Evolutionary conservation across 2,329 filamentous ascomycete species (phyloP), one percentile per base, ranked within the genome.

Genomic region (Neofusicoccum laricinum): DNA sequence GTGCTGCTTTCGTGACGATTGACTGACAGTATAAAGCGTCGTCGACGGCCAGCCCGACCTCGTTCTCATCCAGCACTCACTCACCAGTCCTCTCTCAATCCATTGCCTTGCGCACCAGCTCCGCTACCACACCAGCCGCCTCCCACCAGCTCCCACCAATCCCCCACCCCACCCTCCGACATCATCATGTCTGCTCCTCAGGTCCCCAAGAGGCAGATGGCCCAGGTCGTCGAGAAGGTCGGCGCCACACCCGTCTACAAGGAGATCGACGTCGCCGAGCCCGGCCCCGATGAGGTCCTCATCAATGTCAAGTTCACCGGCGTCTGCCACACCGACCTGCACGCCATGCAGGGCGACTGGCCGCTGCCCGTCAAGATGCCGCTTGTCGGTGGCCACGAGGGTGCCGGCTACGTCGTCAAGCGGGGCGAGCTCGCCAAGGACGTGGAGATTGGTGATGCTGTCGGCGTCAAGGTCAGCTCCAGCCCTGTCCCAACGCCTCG

Each of bases 231-330:
- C 71, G 91, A 96, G 79, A 86, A 92, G 84, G 88, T 85, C 64
- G 92, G 91, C 70, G 89, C 88, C 64, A 79, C 86, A 69, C 81
- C 87, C 71, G 78, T 86, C 66, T 92, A 90, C 85, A 93, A 92
- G 82, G 85, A 89, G 80, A 94, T 97, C 72, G 89, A 91, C 69
- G 92, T 96, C 59, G 84, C 84, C 67, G 86, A 88, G 77, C 93
- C 93, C 43, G 92, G 89, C 21, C 89, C 93, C 61, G 93, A 96
- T 81, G 91, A 97, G 80, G 91, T 97, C 70, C 90, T 97, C 69
- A 82, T 97, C 80, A 94, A 96, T 81, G 86, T 96, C 84, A 93
- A 93, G 79, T 96, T 87, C 84, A 91, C 90, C 32, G 92, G 92
- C 75, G 92, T 96, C 70, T 96, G 92, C 85, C 92, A 96, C 83